A percentile compares a stretch with the other conserved stretches of the same genome.
phyloP scores from a whole-genome alignment of 1,139 yeast genomes.

The Geotrichum australiense region DNA sequence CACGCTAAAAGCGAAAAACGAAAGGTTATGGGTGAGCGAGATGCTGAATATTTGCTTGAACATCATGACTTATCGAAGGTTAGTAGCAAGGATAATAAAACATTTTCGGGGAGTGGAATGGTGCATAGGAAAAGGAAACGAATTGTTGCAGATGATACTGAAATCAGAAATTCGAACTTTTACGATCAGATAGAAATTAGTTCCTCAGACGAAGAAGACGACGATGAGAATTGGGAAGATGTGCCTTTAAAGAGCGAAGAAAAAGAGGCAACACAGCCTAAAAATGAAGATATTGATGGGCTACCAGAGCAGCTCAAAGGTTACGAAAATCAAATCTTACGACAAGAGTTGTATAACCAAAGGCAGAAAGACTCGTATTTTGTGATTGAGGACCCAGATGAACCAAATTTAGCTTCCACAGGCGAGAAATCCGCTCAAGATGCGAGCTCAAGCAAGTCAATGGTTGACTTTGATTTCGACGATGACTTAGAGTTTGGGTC shows the following conservation, averaged over 20 bases:
- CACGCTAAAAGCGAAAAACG: slow-evolving; percentile 30
- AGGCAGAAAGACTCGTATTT: slow-evolving; percentile 16
- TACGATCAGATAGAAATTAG: slow-evolving; percentile 2
- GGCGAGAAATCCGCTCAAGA: neutral
- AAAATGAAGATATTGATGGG: slow-evolving; percentile 4
- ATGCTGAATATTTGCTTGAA: slow-evolving; percentile 65
- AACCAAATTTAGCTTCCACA: neutral
- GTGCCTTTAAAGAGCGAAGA: slow-evolving; percentile 33
- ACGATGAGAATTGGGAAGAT: slow-evolving; percentile 59
- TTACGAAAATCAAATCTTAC: slow-evolving; percentile 26
- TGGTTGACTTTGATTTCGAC: neutral
- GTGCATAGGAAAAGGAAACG: slow-evolving; percentile 1
- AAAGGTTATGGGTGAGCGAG: slow-evolving; percentile 82
- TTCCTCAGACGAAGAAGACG: slow-evolving; percentile 27
- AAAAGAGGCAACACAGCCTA: slow-evolving; percentile 13
- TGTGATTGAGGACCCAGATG: slow-evolving; percentile 11
- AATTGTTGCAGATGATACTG: slow-evolving; percentile 19
- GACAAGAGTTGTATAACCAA: slow-evolving; percentile 25
- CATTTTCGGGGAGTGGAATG: neutral
- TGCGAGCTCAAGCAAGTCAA: no score
- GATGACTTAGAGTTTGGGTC: slow-evolving; percentile 12
- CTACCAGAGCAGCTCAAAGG: slow-evolving; percentile 24
- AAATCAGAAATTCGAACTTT: slow-evolving; percentile 17
- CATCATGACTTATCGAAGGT: slow-evolving; percentile 43
- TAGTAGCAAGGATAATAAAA: slow-evolving; percentile 49